Evolutionary conservation across 306 rosid genomes (phyloP), one percentile per base, ranked within the genome.

Genomic region (Hippophae gyantsensis): DNA sequence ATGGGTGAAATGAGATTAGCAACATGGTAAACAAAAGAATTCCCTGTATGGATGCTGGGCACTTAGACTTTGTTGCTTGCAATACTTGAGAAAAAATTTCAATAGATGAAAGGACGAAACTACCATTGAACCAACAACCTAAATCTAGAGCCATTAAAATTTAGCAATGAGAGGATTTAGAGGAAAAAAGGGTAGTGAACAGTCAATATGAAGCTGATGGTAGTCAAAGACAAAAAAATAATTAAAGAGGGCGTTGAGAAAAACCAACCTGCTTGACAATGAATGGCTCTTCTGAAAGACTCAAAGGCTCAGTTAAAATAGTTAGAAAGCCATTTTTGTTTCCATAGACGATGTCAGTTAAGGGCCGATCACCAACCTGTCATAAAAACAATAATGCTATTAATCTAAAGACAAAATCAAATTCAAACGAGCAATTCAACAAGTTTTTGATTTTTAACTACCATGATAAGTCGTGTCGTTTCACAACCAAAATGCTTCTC

Each of bases 361-460:
- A 81, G n/a, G 96, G 96, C 12, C 99, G 84, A 70, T 92, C 99
- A 56, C 99, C 99, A 13, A 92, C 99, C 99, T 92, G 78, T 61
- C 65, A 77, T 53, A 48, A n/a, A 67, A 52, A 53, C 44, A 56
- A 52, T 13, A 8, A 60, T 38, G 43, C 60, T 58, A 46, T 58
- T 57, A 67, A 60, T 60, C 42, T 18, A 75, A 18, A 49, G 38
- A 50, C 42, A 42, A 48, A 67, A 52, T 52, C 73, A 60, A 57
- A 67, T 54, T 23, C 58, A 63, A 61, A 10, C 23, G 61, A 56
- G 46, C 55, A 66, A 27, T 51, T 26, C 48, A 67, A 44, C 45
- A 44, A 57, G 13, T 38, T 27, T 44, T 44, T 71, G 0, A 18
- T 61, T 70, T 63, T 64, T 64, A 47, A 63, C 13, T 73, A 92